Base-by-base conservation (phyloP, 306 rosid genomes). In the Acmispon strigosus region DNA sequence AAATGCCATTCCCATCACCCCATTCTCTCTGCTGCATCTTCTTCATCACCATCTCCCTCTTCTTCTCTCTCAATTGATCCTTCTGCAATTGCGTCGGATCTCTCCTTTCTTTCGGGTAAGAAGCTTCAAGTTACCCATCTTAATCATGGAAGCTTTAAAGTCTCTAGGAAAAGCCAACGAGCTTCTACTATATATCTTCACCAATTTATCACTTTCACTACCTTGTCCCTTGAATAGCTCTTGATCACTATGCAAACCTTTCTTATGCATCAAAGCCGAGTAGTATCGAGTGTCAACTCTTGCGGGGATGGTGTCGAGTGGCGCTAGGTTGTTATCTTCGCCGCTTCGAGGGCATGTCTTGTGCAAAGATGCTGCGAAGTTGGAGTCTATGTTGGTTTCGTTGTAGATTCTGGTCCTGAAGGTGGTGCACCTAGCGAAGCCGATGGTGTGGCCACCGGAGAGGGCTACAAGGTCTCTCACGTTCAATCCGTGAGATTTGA, bases 171-270 rank as follows among this genome's bases (percentile, higher is more conserved):
- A 81, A 17, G 78, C 80, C 0, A 7, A 1, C 0, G 50, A 18
- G 1, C 50, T 37, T 1, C 48, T 15, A 4, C 84, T 67, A 39
- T 83, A 83, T 0, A 48, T 32, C 7, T 55, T 13, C 63, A 79
- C 84, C 72, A 79, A 59, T 3, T 16, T 76, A 14, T 79, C 82
- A 76, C 87, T 83, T 24, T 32, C 64, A 4, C 62, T 56, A 7
- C 86, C 73, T 17, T 77, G 10, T 47, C 83, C 86, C 47, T 62
- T 59, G 54, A 59, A 82, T 3, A 85, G 70, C 29, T 83, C 65
- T 59, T 79, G 83, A 76, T 85, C 87, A n/a, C 83, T 80, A 55
- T 80, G 85, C 1, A 85, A 59, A 24, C 90, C 90, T 69, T 72
- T 85, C 14, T 61, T 69, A 0, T 17, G 5, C 4, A 80, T 0